Percentiles rank a stretch among this genome's conserved stretches.
Conservation (phyloP, 1,284 basidiomycete species). For the Moniliophthora roreri region DNA sequence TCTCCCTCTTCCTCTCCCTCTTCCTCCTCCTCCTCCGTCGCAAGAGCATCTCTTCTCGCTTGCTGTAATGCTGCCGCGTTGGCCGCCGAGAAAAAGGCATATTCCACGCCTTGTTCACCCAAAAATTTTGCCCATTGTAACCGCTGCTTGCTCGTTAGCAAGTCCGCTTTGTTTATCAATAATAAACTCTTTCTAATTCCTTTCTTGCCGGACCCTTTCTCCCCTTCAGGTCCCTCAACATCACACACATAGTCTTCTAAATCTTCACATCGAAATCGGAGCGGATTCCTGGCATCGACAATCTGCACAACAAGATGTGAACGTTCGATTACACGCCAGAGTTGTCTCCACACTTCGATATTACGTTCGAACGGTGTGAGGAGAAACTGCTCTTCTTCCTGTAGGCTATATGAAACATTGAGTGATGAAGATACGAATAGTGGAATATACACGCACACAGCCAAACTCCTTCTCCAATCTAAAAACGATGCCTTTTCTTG, state of each 20-base stretch:
- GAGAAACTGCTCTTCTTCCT: slow-evolving; percentile 79
- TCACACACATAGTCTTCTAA: slow-evolving; percentile 85
- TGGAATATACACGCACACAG: slow-evolving; percentile 55
- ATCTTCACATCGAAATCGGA: slow-evolving; percentile 91
- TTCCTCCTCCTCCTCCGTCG: slow-evolving; percentile 20
- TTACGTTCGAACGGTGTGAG: slow-evolving; percentile 96
- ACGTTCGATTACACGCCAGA: slow-evolving; percentile 93
- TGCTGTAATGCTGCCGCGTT: slow-evolving; percentile 87
- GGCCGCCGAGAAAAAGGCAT: slow-evolving; percentile 96
- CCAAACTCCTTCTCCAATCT: slow-evolving; percentile 89
- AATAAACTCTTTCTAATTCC: slow-evolving; percentile 78
- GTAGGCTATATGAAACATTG: slow-evolving; percentile 48
- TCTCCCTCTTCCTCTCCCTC: slow-evolving; percentile 29
- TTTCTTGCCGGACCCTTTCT: slow-evolving; percentile 66
- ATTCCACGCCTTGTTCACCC: slow-evolving; percentile 76
- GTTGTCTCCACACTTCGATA: slow-evolving; percentile 94
- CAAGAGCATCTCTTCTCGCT: slow-evolving; percentile 58
- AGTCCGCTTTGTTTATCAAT: slow-evolving; percentile 96
- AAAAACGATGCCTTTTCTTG: slow-evolving; percentile 89
- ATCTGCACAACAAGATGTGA: slow-evolving; percentile 95
- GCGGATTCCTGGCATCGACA: slow-evolving; percentile 91
- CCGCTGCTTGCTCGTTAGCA: slow-evolving; percentile 89
- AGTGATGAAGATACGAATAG: slow-evolving; percentile 7
- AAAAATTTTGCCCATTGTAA: slow-evolving; percentile 94
- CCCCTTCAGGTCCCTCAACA: slow-evolving; percentile 76